phyloP scores from a whole-genome alignment of 768 basidiomycete species.

The Floccularia luteovirens region DNA sequence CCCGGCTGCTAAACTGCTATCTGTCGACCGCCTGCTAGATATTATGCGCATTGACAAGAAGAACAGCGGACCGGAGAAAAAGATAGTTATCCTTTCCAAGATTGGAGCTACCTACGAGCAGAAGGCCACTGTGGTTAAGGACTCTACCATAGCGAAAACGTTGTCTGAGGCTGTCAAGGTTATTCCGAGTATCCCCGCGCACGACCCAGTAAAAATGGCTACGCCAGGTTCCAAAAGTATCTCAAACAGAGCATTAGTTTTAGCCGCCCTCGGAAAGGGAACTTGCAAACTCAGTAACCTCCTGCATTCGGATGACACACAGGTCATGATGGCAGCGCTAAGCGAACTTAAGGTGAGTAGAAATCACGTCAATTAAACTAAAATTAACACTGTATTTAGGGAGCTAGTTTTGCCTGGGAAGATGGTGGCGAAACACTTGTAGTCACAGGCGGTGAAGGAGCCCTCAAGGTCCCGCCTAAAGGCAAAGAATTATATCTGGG shows the following conservation, averaged over 20 bases:
- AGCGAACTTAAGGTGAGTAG: constrained; percentile 70
- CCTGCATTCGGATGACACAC: constrained; percentile 95
- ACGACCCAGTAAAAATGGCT: constrained; percentile 62
- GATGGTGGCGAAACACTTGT: constrained; percentile 94
- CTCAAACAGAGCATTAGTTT: constrained; percentile 88
- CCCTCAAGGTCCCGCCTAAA: constrained; percentile 65
- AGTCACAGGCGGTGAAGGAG: constrained; percentile 81
- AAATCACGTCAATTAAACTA: constrained; percentile 2
- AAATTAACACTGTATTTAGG: constrained; percentile 33
- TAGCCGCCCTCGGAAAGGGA: constrained; percentile 87
- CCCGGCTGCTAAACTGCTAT: constrained; percentile 64
- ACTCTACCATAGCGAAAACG: constrained; percentile 74
- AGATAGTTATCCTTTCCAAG: constrained; percentile 83
- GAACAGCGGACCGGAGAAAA: constrained; percentile 88
- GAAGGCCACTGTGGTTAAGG: constrained; percentile 80
- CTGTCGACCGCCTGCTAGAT: constrained; percentile 77
- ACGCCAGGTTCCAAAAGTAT: constrained; percentile 97
- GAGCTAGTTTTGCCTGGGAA: constrained; percentile 91
- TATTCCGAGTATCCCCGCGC: constrained; percentile 54
- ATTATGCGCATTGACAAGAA: constrained; percentile 98
- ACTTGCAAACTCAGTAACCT: constrained; percentile 86
- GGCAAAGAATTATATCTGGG: constrained; percentile 91
- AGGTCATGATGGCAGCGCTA: constrained; percentile 97
- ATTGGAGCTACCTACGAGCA: constrained; percentile 92
- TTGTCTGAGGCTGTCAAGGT: constrained; percentile 78